Evolutionary conservation across 2,329 filamentous ascomycete genomes (phyloP).

Genomic region (Paraphoma sp.): DNA sequence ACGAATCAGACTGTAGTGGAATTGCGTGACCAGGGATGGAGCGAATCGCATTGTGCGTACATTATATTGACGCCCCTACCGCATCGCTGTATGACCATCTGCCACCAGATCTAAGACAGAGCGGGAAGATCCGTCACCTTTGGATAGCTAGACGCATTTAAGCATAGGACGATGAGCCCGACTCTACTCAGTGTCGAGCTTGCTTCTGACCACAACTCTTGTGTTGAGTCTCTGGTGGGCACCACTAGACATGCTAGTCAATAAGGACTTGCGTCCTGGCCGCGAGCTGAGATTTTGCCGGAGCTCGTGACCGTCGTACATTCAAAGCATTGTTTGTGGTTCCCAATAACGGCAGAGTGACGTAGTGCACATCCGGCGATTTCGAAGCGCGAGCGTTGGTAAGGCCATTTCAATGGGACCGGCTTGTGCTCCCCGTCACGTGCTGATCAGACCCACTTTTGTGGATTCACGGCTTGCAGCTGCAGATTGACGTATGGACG

Average conservation of each 20-base stretch:
- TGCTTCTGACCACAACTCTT: neutral
- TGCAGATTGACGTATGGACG: slow-evolving; percentile 38
- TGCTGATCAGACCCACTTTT: slow-evolving; percentile 8
- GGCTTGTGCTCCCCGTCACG: slow-evolving; percentile 17
- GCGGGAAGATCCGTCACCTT: slow-evolving; percentile 18
- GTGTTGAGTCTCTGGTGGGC: neutral
- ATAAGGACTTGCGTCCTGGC: no score
- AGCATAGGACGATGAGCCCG: neutral
- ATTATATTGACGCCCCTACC: slow-evolving; percentile 7
- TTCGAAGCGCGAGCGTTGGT: neutral
- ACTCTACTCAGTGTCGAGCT: neutral
- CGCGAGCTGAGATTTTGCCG: neutral
- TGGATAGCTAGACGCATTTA: neutral
- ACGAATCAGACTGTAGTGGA: slow-evolving; percentile 10
- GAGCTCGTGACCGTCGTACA: neutral
- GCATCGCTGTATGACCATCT: slow-evolving; percentile 8
- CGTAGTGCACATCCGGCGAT: neutral
- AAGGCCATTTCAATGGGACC: neutral
- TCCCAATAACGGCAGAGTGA: neutral
- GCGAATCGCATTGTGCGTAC: neutral
- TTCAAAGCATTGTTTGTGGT: neutral
- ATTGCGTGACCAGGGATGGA: neutral
- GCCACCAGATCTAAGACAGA: slow-evolving; percentile 23
- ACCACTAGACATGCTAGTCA: neutral
- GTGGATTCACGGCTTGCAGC: slow-evolving; percentile 5